Base-by-base conservation (phyloP, 2,329 filamentous ascomycete genomes). In the Penicillium sp. region DNA sequence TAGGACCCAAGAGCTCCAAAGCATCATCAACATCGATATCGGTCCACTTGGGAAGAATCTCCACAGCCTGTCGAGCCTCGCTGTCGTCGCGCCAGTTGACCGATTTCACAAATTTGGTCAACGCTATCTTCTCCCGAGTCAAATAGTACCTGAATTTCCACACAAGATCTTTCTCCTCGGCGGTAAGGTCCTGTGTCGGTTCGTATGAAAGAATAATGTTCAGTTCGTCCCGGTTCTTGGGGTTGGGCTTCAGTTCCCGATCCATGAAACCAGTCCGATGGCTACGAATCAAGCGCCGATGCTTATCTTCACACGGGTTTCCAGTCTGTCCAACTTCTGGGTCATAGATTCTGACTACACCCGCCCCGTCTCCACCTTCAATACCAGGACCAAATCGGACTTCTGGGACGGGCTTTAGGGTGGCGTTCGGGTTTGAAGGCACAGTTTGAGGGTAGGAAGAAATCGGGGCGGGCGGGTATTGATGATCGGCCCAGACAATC, bases 91-190 rank as follows among this genome's bases (percentile, higher is more conserved):
- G 85, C 93, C 94, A 99, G 63, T 95, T 92, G 37, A 97, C 93
- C 0, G 93, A 97, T 73, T 97, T 99, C 71, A 97, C 91, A 65
- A 99, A 96, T 67, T 99, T 99, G 31, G 93, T 99, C 55, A 97
- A 80, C 2, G 93, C 89, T 66, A 89, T 82, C 74, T 99, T 99
- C 71, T 99, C 92, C 54, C 92, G 84, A 1, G 92, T 94, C 22
- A 99, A 76, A 72, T 97, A 93, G 73, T 97, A 96, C 55, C 94
- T 84, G 77, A 97, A 99, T 67, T 95, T 94, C 95, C 95, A 99
- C 20, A 99, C 86, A 49, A 97, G 81, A 73, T 99, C 94, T 69
- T 96, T 95, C 73, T 99, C 94, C 70, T 97, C 92, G 0, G 91
- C 85, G 1, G 86, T 91, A 23, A 99, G 80, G 46, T 89, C 84